These are phyloP conservation scores for Phytophthora aleatoria DNA, from an alignment of 352 stramenopile species.

Conservation along the genomic window DNA sequence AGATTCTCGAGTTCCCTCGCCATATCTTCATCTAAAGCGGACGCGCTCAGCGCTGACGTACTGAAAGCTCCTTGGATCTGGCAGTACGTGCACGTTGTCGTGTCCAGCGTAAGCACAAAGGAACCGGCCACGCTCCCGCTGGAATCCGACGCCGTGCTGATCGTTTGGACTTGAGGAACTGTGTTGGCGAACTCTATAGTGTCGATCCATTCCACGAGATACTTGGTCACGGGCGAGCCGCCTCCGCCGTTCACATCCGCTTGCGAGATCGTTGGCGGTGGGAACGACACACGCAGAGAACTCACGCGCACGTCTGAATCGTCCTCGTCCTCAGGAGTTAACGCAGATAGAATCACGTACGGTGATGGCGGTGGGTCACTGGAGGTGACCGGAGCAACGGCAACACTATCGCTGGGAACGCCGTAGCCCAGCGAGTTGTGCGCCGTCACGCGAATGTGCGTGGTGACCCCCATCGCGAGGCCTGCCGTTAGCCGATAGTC, in stretches of 20 bases:
- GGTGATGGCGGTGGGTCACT: constrained; percentile 86
- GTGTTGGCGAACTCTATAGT: constrained; percentile 70
- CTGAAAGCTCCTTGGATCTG: constrained; percentile 69
- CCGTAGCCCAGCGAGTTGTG: constrained; percentile 95
- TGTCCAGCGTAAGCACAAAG: constrained; percentile 89
- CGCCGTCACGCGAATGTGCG: constrained; percentile 90
- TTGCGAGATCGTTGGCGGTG: constrained; percentile 52
- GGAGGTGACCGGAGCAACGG: constrained; percentile 84
- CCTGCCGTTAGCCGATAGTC: constrained; percentile 76
- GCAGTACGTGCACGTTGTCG: constrained; percentile 73
- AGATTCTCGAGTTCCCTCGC: constrained; percentile 91
- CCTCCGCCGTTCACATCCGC: constrained; percentile 83
- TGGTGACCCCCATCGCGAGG: constrained; percentile 85
- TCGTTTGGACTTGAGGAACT: constrained; percentile 60
- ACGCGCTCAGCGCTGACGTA: constrained; percentile 78
- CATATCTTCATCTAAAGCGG: constrained; percentile 61
- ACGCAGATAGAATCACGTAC: constrained; percentile 51
- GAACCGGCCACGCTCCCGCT: constrained; percentile 48
- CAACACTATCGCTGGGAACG: constrained; percentile 58
- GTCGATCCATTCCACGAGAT: constrained; percentile 94
- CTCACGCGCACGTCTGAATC: constrained; percentile 62
- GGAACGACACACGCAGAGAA: constrained; percentile 87
- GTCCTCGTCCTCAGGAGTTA: constrained; percentile 52
- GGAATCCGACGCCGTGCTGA: constrained; percentile 52
- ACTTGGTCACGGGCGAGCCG: constrained; percentile 85